Base-by-base conservation (phyloP, 106 monocot genomes). In the Platanthera zijinensis region DNA sequence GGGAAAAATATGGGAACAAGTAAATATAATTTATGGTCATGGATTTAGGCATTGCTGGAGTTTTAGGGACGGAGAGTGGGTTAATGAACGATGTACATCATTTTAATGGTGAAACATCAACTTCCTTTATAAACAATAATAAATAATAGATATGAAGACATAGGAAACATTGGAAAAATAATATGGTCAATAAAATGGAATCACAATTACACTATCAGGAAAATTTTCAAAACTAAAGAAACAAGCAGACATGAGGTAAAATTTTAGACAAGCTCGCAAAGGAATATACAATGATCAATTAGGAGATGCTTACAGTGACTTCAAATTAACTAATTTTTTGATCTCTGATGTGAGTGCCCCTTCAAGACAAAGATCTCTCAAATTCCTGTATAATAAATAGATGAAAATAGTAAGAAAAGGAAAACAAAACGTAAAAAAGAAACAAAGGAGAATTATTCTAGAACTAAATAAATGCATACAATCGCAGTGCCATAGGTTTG, bases 331-430 rank as follows among this genome's bases (percentile, higher is more conserved):
- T 11, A 90, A 82, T 30, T 84, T 90, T 59, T 82, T 76, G 48
- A 90, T 52, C 56, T 78, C 90, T 17, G 78, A 78, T 21, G 72
- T 5, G 48, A 87, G 71, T 13, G 56, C 80, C 12, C 85, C 85
- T 57, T 82, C 82, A 21, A 93, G 85, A 76, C 70, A 77, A 82
- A 86, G 86, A 80, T 83, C 76, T 57, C 72, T 77, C 78, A 85
- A 78, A 46, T 80, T 84, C 87, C 92, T 93, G 48, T 48, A 74
- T 48, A 82, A 80, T 25, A 66, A 73, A 79, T 28, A 74, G 5
- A 74, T 13, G 11, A 71, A 48, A 71, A 69, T 14, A 45, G 1
- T 45, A 32, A 48, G 70, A 70, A 48, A 39, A 70, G 5, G 48
- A 70, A 48, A 14, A 0, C 2, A 7, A 48, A 46, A n/a, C 7